Evolutionary conservation across 305 asterid species (phyloP), one percentile per base, ranked within the genome.

Genomic region (Fraxinus dipetala): DNA sequence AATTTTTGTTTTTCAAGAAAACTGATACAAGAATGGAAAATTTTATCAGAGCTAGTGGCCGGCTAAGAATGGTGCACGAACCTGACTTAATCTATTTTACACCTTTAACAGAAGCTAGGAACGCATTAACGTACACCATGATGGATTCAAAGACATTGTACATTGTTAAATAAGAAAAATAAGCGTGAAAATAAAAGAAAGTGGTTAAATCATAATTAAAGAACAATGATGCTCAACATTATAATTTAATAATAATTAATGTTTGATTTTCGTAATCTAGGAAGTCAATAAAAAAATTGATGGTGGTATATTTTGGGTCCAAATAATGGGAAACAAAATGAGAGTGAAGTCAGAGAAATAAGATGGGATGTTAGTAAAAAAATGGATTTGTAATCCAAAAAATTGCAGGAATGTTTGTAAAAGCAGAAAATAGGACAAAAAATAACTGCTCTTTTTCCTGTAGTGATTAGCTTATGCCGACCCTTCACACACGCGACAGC

Each of bases 401-500:
- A 81, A 45, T 79, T 69, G 59, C 87, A 83, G 86, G 54, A 78
- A 81, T 88, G 86, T 88, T 78, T 74, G 86, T 61, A 77, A 91
- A 91, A 91, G 91, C 31, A 77, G 73, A 59, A 65, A 34, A 51
- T 34, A 63, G 59, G 76, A 35, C 35, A 81, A 79, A 28, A 78
- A 78, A 89, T 83, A 90, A 89, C 88, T 87, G 86, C 77, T 61
- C 36, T 28, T 67, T 67, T 67, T 48, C 59, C 59, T 48, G 59
- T 48, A 48, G 59, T 48, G 59, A 48, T 48, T 48, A 4, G 59
- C 59, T 48, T 48, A 48, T 48, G 59, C 74, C 74, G 82, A 81
- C 36, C 75, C 75, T 81, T 85, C 93, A 92, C 94, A 92, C 94
- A 92, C 86, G 97, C 93, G 93, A 92, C 97, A 91, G 22, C 83